These are phyloP conservation scores for Angophora floribunda DNA, from an alignment of 345 rosid species.

Conservation along the genomic window DNA sequence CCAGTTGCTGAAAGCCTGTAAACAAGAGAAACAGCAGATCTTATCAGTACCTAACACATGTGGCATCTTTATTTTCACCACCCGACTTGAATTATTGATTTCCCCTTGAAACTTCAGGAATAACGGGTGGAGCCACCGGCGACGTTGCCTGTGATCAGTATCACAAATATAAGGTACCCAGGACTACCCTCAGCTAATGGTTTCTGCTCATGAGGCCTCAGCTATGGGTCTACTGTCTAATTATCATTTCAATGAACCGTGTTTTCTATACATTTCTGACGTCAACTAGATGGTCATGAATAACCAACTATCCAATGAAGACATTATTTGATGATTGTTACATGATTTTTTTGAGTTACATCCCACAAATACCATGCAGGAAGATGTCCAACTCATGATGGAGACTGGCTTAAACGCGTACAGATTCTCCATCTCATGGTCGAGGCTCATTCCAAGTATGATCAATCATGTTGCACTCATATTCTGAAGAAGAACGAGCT, in stretches of 20 bases:
- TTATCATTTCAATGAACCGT: not conserved
- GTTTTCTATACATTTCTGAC: not conserved
- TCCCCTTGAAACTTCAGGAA: constrained; percentile 1
- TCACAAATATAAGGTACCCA: constrained; percentile 15
- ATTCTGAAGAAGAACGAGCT: not conserved
- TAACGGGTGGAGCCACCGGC: constrained; percentile 6
- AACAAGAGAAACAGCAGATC: not conserved
- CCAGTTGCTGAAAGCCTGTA: not conserved
- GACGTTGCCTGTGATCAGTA: constrained; percentile 14
- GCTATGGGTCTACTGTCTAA: not conserved
- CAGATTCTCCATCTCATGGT: constrained; percentile 26
- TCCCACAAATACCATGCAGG: not conserved
- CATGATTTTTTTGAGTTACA: not conserved
- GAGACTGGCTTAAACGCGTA: constrained; percentile 12
- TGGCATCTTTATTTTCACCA: not conserved
- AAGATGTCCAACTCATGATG: constrained; percentile 18
- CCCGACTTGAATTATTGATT: not conserved
- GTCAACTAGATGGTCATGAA: not conserved
- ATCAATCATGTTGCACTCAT: not conserved
- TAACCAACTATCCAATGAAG: not conserved
- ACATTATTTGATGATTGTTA: not conserved
- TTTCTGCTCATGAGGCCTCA: not conserved
- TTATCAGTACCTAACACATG: not conserved
- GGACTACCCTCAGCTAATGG: not conserved
- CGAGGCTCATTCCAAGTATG: constrained; percentile 24